Conservation (phyloP, 2,329 filamentous ascomycete genomes). For the Cadophora luteo-olivacea region DNA sequence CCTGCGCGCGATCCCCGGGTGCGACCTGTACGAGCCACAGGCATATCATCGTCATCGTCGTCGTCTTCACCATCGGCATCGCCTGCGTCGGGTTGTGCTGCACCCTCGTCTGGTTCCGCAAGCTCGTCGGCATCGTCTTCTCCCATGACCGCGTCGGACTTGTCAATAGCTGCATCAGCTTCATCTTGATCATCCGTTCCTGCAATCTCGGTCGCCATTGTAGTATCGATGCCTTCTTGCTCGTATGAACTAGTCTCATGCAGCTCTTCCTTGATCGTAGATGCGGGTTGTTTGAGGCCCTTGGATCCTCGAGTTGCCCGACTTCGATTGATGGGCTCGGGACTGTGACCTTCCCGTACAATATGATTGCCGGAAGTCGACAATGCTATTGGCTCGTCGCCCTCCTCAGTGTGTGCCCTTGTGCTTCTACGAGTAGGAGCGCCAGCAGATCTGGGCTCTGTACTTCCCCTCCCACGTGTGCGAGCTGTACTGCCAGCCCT, state of each 20-base stretch:
- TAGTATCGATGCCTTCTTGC: conserved; percentile 34
- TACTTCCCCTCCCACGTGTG: conserved; percentile 35
- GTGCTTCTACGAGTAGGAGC: conserved; percentile 38
- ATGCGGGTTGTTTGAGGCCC: conserved; percentile 41
- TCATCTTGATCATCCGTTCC: conserved; percentile 41
- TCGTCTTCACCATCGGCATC: conserved; percentile 38
- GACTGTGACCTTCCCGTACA: conserved; percentile 58
- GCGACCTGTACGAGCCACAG: conserved; percentile 51
- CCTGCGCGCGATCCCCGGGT: conserved; percentile 42
- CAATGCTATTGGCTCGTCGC: conserved; percentile 62
- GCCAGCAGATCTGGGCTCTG: conserved; percentile 40
- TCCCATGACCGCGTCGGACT: conserved; percentile 26
- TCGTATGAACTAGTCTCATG: conserved; percentile 44
- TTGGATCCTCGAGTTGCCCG: conserved; percentile 42
- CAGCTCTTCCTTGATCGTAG: conserved; percentile 45
- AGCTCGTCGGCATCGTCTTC: conserved; percentile 33
- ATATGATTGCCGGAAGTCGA: conserved; percentile 67
- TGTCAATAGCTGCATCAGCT: conserved; percentile 29
- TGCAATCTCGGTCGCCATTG: conserved; percentile 38
- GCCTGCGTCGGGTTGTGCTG: conserved; percentile 21
- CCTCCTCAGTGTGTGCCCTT: conserved; percentile 51
- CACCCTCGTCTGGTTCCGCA: conserved; percentile 23
- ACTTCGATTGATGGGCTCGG: conserved; percentile 54
- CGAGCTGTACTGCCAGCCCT: conserved; percentile 42
- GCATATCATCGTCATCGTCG: conserved; percentile 43